Evolutionary conservation across 169 alveolate genomes (phyloP).

Genomic region (Plasmodium berghei): DNA sequence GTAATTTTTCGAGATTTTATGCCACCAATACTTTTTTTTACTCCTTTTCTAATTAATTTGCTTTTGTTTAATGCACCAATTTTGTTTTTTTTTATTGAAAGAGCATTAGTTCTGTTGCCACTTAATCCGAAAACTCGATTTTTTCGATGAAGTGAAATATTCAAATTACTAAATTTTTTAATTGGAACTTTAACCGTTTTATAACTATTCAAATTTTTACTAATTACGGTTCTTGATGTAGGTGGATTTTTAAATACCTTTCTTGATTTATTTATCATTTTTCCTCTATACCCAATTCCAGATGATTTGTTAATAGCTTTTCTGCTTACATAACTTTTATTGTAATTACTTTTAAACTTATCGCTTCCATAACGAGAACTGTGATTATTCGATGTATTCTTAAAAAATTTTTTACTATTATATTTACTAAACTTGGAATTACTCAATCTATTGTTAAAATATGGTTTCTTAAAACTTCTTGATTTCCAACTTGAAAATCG

Average conservation of each 20-base stretch:
- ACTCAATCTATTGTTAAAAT: slow-evolving; percentile 47
- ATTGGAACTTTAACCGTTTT: slow-evolving; percentile 25
- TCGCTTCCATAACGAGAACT: slow-evolving; percentile 51
- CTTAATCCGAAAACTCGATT: slow-evolving; percentile 28
- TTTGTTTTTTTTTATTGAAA: slow-evolving; percentile 15
- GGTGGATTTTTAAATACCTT: slow-evolving; percentile 46
- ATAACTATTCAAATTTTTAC: slow-evolving; percentile 42
- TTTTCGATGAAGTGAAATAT: slow-evolving; percentile 69
- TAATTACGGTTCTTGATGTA: slow-evolving; percentile 35
- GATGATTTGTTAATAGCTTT: slow-evolving; percentile 19
- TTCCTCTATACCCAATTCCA: slow-evolving; percentile 34
- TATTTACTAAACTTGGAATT: slow-evolving; percentile 26
- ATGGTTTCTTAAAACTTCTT: slow-evolving; percentile 63
- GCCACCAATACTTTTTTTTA: slow-evolving; percentile 16
- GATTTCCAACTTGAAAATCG: slow-evolving; percentile 46
- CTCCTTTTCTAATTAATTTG: slow-evolving; percentile 53
- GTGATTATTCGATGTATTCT: slow-evolving; percentile 8
- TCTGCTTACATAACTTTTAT: slow-evolving; percentile 37
- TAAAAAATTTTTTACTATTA: slow-evolving; percentile 33
- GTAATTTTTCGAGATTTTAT: slow-evolving; percentile 22
- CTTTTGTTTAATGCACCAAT: slow-evolving; percentile 37
- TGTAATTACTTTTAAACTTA: slow-evolving; percentile 29
- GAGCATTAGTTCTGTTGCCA: slow-evolving; percentile 17
- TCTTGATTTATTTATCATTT: slow-evolving; percentile 31
- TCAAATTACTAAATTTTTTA: slow-evolving; percentile 40